Evolutionary conservation across 2,329 filamentous ascomycete species (phyloP).

Genomic region (Curvularia sp.): DNA sequence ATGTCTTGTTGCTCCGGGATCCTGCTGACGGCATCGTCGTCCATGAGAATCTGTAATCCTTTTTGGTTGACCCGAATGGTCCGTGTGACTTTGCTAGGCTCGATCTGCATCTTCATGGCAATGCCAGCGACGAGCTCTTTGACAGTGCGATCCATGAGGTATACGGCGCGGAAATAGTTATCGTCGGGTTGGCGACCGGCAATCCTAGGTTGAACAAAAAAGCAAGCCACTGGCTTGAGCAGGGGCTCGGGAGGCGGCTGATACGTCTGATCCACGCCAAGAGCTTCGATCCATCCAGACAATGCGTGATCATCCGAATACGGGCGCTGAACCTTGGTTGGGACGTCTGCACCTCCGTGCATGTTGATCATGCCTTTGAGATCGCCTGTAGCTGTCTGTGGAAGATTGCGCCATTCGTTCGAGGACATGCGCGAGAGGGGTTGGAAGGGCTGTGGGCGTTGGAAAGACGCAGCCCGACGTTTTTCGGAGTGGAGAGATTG

Average conservation of each 20-base stretch:
- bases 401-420: slow-evolving; percentile 65
- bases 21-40: slow-evolving; percentile 86
- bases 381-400: slow-evolving; percentile 61
- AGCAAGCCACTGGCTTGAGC: slow-evolving; percentile 82
- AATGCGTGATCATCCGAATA: slow-evolving; percentile 69
- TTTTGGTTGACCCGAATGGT: slow-evolving; percentile 75
- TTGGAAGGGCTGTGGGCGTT: slow-evolving; percentile 54
- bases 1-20: slow-evolving; percentile 92
- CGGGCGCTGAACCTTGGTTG: slow-evolving; percentile 63
- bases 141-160: slow-evolving; percentile 78
- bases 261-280: slow-evolving; percentile 88
- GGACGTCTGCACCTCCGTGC: slow-evolving; percentile 57
- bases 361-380: slow-evolving; percentile 53
- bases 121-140: slow-evolving; percentile 76
- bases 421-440: slow-evolving; percentile 55
- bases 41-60: slow-evolving; percentile 83
- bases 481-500: slow-evolving; percentile 53
- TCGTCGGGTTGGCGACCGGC: slow-evolving; percentile 58
- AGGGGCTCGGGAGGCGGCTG: slow-evolving; percentile 75
- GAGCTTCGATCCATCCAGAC: slow-evolving; percentile 85
- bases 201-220: slow-evolving; percentile 73
- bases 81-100: slow-evolving; percentile 72
- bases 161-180: slow-evolving; percentile 84
- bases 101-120: slow-evolving; percentile 80
- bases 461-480: slow-evolving; percentile 53